Evolutionary conservation across 306 rosid genomes (phyloP).

Genomic region (Prunus mira): DNA sequence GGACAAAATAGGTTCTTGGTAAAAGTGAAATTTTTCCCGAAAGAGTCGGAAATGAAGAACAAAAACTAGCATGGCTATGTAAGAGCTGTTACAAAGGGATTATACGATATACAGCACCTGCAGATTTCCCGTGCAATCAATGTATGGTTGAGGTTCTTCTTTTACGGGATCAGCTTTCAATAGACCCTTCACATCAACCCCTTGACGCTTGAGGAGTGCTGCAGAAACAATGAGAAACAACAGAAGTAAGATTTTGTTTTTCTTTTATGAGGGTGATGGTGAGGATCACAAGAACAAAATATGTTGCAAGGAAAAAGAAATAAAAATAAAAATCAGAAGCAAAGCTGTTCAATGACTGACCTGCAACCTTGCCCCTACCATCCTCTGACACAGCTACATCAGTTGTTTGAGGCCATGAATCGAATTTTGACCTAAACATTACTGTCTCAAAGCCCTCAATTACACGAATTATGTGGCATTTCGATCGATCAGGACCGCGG

Average conservation of each 20-base stretch:
- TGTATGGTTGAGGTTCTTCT: constrained; percentile 90
- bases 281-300: constrained; percentile 7
- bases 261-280: constrained; percentile 3
- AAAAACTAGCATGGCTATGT: background rate
- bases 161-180: constrained; percentile 80
- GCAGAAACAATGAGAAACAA: constrained; percentile 26
- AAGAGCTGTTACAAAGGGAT: background rate
- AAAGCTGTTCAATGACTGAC: constrained; percentile 50
- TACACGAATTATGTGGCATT: constrained; percentile 71
- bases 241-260: constrained; percentile 18
- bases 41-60: background rate
- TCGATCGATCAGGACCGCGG: constrained; percentile 44
- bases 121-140: constrained; percentile 95
- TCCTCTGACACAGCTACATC: constrained; percentile 71
- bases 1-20: background rate
- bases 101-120: constrained; percentile 53
- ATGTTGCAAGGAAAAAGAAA: constrained; percentile 13
- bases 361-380: constrained; percentile 99
- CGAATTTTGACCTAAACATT: constrained; percentile 83
- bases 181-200: constrained; percentile 95
- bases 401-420: constrained; percentile 78
- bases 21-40: background rate
- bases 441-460: constrained; percentile 98
- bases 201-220: constrained; percentile 99
- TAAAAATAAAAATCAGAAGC: background rate